phyloP scores from a whole-genome alignment of 2,329 filamentous ascomycete genomes.

The Xylariomycetidae sp. region DNA sequence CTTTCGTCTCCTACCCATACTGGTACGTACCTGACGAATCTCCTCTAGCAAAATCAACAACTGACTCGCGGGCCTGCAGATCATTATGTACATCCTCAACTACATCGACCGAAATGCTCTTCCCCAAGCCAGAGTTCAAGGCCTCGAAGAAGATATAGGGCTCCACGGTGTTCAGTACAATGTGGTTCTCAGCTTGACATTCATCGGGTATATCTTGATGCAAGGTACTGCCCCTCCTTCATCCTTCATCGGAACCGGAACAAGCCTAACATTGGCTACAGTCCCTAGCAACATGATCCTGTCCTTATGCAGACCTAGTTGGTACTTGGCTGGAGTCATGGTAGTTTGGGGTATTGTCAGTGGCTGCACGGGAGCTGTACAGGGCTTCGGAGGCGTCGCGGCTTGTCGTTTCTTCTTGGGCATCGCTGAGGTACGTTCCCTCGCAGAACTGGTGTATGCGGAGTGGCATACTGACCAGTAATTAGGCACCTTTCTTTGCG shows the following conservation, averaged over 20 bases:
- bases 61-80: constrained; percentile 4
- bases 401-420: constrained; percentile 17
- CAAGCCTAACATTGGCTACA: constrained; percentile 1
- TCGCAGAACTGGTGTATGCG: background rate
- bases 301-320: constrained; percentile 35
- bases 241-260: background rate
- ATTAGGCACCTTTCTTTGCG: constrained; percentile 10
- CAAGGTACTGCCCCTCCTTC: constrained; percentile 15
- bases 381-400: constrained; percentile 12
- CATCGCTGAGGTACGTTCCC: constrained; percentile 9
- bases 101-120: constrained; percentile 40
- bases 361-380: constrained; percentile 10
- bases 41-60: background rate
- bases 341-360: constrained; percentile 29
- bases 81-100: constrained; percentile 56
- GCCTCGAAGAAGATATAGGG: constrained; percentile 36
- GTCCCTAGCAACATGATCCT: constrained; percentile 42
- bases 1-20: constrained; percentile 47
- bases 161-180: constrained; percentile 34
- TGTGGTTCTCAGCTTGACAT: constrained; percentile 27
- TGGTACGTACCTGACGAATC: constrained; percentile 29
- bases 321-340: constrained; percentile 35
- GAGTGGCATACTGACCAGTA: background rate
- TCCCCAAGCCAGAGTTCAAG: constrained; percentile 34
- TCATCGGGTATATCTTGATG: constrained; percentile 31